A percentile compares a stretch with the other conserved stretches of the same genome.
Evolutionary conservation across 208 protist genomes (phyloP).

Genomic region (Leishmania turanica): DNA sequence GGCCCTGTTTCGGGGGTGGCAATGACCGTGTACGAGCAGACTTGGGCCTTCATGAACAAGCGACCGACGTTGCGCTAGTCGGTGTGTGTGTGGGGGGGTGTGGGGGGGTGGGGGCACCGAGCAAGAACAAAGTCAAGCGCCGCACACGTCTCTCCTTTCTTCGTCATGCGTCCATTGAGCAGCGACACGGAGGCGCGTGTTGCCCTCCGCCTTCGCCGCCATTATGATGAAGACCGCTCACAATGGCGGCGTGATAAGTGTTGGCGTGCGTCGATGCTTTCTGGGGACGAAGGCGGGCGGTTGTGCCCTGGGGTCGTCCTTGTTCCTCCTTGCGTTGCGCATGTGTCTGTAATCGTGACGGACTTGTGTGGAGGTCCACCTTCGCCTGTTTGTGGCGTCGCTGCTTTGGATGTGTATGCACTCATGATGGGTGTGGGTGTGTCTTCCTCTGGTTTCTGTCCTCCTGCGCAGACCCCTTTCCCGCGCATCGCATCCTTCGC

Average conservation of each 20-base stretch:
- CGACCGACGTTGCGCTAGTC: background rate
- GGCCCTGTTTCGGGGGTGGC: conserved; percentile 75
- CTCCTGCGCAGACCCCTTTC: background rate
- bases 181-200: background rate
- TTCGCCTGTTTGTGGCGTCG: background rate
- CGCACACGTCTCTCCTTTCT: background rate
- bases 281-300: background rate
- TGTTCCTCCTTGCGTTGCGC: background rate
- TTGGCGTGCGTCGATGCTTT: background rate
- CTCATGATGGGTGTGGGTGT: background rate
- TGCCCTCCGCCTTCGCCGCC: too few species aligned
- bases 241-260: too few species aligned
- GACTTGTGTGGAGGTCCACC: background rate
- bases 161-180: background rate
- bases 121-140: background rate
- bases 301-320: background rate
- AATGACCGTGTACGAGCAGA: conserved; percentile 80
- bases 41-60: conserved; percentile 17
- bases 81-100: too few species aligned
- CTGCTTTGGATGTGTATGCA: too few species aligned
- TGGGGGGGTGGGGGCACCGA: too few species aligned
- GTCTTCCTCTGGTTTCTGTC: background rate
- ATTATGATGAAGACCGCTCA: too few species aligned
- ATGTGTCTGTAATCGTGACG: background rate
- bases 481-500: background rate